Evolutionary conservation across 2,329 filamentous ascomycete species (phyloP), one percentile per base, ranked within the genome.

Genomic region (Fusarium hostae): DNA sequence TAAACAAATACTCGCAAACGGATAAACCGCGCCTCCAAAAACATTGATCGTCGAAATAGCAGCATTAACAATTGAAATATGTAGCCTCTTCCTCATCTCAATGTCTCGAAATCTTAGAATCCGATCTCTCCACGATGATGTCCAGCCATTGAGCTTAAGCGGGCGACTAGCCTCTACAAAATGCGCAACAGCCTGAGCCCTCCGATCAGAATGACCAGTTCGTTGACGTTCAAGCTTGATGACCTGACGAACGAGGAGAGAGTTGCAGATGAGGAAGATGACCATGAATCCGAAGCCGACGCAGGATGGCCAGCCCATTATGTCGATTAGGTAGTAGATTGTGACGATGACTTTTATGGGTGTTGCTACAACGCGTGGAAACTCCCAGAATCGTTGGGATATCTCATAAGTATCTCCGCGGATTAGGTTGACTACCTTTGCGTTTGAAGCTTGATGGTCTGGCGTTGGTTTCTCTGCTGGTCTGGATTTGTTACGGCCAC

Each of bases 341-440:
- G 94, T 92, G 7, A 97, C 84, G 3, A 94, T 77, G n/a, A 95
- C 86, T 65, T 92, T 92, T 20, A 96, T 80, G 0, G 94, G 94
- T 68, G 92, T 93, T 6, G 91, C 91, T 43, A 97, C 83, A 3
- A 97, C 83, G n/a, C 85, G 85, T 4, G 92, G 87, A 57, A 96
- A 92, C 66, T 97, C 94, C 94, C 94, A 97, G 75, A 97, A 96
- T 45, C 92, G 84, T 76, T 95, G 93, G 5, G 93, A 88, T 41
- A 95, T 89, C 78, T 95, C 92, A 77, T 95, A 96, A 0, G 92
- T 93, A 78, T 96, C 93, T 64, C 88, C 90, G 52, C 94, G 90
- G 85, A 97, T 92, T 4, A 97, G 82, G 75, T 97, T 97, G 67
- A 97, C 87, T 56, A 97, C 96, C 78, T 97, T 97, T 11, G 94